Base-by-base conservation (phyloP, 306 rosid species). In the Medicago lupulina region DNA sequence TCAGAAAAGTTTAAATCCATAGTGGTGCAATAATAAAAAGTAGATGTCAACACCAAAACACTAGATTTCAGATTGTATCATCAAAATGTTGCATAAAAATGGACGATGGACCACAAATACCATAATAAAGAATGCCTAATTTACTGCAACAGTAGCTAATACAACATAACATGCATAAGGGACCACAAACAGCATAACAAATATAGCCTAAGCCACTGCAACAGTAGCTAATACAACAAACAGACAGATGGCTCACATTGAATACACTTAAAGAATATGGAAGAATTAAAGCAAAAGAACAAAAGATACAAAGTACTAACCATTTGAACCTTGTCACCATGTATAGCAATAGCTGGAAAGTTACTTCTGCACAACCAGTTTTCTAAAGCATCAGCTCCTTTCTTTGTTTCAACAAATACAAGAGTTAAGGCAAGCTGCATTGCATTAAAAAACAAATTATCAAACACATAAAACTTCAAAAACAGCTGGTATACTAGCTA, bases 341-440 rank as follows among this genome's bases (percentile, higher is more conserved):
- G 98, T 55, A 95, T 95, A 17, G 97, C 87, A 76, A 89, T 90
- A 50, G 98, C 98, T n/a, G 92, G 88, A 85, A 95, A 89, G 18
- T 96, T 96, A 73, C 82, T 84, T 66, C 79, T 70, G 6, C 76
- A 83, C 73, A 95, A 44, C 95, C 96, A 92, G 49, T 65, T 15
- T 88, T 95, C 97, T 59, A 95, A 87, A 68, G 89, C 81, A 71
- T 95, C 98, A 0, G 98, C 98, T 76, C 97, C 97, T 83, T 79
- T 89, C 88, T 95, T 95, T 19, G 97, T 95, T 86, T 92, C 98
- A 86, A 95, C 98, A 81, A 95, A 95, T 18, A 95, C 91, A 75
- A 95, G 88, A 49, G 97, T 90, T 72, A 95, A 83, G 67, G 96
- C 70, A 77, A 85, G 89, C 97, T 95, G 91, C 67, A 64, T n/a